These are phyloP conservation scores for Puccinellia tenuiflora DNA, from an alignment of 176 grass and related monocot species.

Conservation along the genomic window DNA sequence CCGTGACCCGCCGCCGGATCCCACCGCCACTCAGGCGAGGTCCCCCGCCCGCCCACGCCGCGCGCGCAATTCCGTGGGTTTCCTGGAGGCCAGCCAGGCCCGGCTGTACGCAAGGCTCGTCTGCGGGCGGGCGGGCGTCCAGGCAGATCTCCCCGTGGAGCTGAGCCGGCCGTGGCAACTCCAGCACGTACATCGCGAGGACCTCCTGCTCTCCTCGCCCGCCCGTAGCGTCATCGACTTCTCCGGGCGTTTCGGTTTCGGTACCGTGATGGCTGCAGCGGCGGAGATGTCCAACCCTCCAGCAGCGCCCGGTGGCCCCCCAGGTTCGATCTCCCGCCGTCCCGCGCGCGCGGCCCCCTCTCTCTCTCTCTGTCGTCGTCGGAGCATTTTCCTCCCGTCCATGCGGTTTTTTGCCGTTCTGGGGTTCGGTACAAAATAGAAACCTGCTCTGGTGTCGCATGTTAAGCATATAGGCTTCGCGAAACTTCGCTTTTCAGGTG, in stretches of 20 bases:
- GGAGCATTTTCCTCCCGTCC: neutral
- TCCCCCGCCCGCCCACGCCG: neutral
- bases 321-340: slow-evolving; percentile 43
- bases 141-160: slow-evolving; percentile 26
- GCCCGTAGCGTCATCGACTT: neutral
- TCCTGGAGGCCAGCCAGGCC: neutral
- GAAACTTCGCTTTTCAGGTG: neutral
- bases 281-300: slow-evolving; percentile 8
- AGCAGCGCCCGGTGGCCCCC: neutral
- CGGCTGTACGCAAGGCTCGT: neutral
- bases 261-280: slow-evolving; percentile 17
- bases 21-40: neutral
- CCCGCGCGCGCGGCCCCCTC: neutral
- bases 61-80: neutral
- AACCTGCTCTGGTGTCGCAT: neutral
- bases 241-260: neutral
- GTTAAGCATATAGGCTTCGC: neutral
- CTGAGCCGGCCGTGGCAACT: neutral
- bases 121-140: too few relatives aligned
- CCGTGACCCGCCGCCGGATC: neutral
- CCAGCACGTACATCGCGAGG: neutral
- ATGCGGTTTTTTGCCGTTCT: neutral
- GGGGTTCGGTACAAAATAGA: too few relatives aligned
- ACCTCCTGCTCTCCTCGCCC: too few relatives aligned
- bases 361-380: neutral